Conservation (phyloP, 805 yeast species). For the Ogataea pini region DNA sequence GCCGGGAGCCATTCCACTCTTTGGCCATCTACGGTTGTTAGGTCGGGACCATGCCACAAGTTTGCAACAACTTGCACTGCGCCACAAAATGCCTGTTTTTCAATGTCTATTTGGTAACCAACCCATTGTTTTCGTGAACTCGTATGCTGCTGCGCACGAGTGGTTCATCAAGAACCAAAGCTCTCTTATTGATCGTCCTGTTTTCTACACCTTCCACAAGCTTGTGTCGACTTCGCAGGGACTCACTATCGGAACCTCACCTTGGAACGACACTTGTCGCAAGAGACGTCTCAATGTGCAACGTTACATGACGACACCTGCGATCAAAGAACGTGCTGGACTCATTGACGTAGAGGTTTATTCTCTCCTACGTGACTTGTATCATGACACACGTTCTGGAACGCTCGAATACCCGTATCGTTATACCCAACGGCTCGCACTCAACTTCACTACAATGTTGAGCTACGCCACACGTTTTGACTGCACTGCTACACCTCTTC, state of each 20-base stretch:
- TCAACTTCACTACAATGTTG: slow-evolving; percentile 40
- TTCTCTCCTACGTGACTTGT: slow-evolving; percentile 34
- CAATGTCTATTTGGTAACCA: slow-evolving; percentile 27
- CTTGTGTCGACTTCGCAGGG: slow-evolving; percentile 35
- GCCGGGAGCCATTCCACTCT: slow-evolving; percentile 34
- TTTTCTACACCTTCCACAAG: slow-evolving; percentile 27
- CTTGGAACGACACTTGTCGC: slow-evolving; percentile 41
- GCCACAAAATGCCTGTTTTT: slow-evolving; percentile 31
- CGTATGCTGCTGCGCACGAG: slow-evolving; percentile 19
- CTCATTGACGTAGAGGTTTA: slow-evolving; percentile 38
- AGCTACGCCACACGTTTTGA: slow-evolving; percentile 42
- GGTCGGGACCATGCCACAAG: slow-evolving; percentile 36
- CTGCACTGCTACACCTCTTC: slow-evolving; percentile 29
- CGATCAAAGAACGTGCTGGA: slow-evolving; percentile 36
- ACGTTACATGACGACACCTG: slow-evolving; percentile 40
- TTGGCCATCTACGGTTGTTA: slow-evolving; percentile 34
- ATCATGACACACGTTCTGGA: slow-evolving; percentile 12
- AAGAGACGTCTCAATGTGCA: slow-evolving; percentile 40
- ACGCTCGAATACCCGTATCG: slow-evolving; percentile 27
- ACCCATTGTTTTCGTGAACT: slow-evolving; percentile 21
- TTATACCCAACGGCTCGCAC: slow-evolving; percentile 38
- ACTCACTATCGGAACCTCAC: slow-evolving; percentile 45
- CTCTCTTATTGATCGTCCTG: slow-evolving; percentile 23
- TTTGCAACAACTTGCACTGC: slow-evolving; percentile 32
- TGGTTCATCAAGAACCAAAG: slow-evolving; percentile 28